Conservation (phyloP, 306 rosid genomes). For the Citrullus colocynthis region DNA sequence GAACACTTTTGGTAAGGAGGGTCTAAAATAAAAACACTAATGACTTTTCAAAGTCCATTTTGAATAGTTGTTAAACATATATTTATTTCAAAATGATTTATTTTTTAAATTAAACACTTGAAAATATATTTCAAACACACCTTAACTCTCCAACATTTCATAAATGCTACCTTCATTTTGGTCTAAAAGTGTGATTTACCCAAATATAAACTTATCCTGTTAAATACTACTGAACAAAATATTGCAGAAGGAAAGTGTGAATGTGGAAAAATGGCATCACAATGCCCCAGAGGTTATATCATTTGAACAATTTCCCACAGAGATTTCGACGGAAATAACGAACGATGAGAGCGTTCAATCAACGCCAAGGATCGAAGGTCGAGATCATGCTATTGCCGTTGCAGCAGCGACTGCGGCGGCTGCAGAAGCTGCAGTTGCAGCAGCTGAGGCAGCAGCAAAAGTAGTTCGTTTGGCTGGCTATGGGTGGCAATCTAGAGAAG, state of each 20-base stretch:
- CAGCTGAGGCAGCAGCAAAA: slow-evolving; percentile 81
- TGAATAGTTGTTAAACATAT: too few species aligned
- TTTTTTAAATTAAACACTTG: too few species aligned
- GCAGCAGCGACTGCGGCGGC: slow-evolving; percentile 81
- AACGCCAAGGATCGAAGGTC: slow-evolving; percentile 35
- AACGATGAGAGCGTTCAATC: slow-evolving; percentile 46
- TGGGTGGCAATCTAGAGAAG: slow-evolving; percentile 63
- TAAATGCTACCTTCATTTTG: too few species aligned
- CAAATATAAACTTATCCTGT: too few species aligned
- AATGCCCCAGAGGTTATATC: slow-evolving; percentile 66
- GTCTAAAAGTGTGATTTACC: too few species aligned
- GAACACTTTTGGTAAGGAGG: too few species aligned
- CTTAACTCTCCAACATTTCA: too few species aligned
- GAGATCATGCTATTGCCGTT: slow-evolving; percentile 58
- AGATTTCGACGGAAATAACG: slow-evolving; percentile 59
- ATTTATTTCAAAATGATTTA: too few species aligned
- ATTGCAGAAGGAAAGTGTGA: slow-evolving; percentile 26
- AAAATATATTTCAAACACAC: too few species aligned
- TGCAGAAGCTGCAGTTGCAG: slow-evolving; percentile 68
- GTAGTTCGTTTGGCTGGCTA: slow-evolving; percentile 66
- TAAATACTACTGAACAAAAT: background rate
- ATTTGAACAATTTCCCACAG: slow-evolving; percentile 62
- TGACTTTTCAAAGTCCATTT: too few species aligned
- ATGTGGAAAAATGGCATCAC: slow-evolving; percentile 31
- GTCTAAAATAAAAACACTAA: too few species aligned